These are phyloP conservation scores for Aspergillus sp. DNA, from an alignment of 2,329 filamentous ascomycete species.

Conservation along the genomic window DNA sequence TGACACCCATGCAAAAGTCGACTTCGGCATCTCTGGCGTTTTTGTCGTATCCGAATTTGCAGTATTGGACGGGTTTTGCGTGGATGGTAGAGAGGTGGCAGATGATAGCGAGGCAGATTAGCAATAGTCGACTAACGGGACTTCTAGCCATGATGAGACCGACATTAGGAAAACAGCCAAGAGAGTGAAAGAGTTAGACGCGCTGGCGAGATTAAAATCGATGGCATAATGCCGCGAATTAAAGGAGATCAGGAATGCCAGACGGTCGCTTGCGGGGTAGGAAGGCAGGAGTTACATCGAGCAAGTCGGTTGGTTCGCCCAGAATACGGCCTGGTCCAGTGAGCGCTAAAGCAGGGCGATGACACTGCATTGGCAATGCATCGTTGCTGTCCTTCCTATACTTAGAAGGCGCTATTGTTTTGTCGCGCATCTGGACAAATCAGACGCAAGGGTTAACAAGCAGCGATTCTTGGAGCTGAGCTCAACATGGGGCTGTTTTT, in stretches of 20 bases:
- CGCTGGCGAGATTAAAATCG: background rate
- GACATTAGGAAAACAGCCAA: background rate
- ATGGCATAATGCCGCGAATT: no score
- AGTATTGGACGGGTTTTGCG: constrained; percentile 10
- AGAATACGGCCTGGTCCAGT: background rate
- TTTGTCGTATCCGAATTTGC: constrained; percentile 7
- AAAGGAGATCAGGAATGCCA: background rate
- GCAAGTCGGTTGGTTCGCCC: background rate
- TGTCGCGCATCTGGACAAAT: background rate
- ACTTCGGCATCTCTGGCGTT: background rate
- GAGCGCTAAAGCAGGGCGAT: no score
- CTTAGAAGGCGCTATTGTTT: no score
- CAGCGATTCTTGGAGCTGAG: no score
- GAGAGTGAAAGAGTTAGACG: background rate
- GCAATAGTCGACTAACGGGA: background rate
- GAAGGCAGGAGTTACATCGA: background rate
- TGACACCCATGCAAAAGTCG: constrained; percentile 10
- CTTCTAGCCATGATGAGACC: background rate
- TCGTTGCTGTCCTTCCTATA: no score
- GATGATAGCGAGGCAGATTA: background rate
- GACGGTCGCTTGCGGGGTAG: background rate
- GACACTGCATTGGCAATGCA: no score
- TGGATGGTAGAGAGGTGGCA: background rate
- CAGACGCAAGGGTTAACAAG: background rate
- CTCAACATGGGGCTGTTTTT: no score